Base-by-base conservation (phyloP, 345 rosid species). In the Melaleuca alternifolia region DNA sequence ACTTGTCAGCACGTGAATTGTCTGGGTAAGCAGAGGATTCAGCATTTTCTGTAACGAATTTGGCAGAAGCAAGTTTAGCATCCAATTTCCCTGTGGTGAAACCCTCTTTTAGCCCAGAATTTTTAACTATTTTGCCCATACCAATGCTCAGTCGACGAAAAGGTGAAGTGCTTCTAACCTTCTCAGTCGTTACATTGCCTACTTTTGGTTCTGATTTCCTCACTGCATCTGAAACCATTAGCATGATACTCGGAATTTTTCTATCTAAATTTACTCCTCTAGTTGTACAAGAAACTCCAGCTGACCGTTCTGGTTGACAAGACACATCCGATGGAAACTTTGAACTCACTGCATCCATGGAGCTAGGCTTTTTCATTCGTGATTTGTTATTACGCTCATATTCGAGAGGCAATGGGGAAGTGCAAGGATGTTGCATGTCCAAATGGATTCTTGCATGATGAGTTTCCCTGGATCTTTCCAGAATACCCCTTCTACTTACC, bases 121-220 rank as follows among this genome's bases (percentile, higher is more conserved):
- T 92, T 92, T 92, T 95, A 85, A 93, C 90, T 46, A 90, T 89
- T 91, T 92, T 94, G 86, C 93, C 90, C 87, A 88, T 87, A 87
- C 93, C 87, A 52, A 92, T 92, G 92, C 95, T 91, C 85, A 93
- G 90, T 50, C 96, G 91, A 86, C 92, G 95, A 86, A 96, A 94
- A 83, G 99, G 98, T 15, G 98, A 94, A 52, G 93, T 89, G 91
- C 96, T 94, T 90, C 96, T 93, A 84, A 79, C 89, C 87, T 92
- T 96, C 86, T 95, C 97, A 76, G 91, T 51, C 86, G 87, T 87
- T 82, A 48, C 90, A 86, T 90, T 92, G 84, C 85, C 87, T 11
- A 53, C 85, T 84, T 92, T 91, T 62, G 81, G 84, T 56, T 90
- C 92, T 53, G 85, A 89, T 88, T 85, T 91, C 91, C 84, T 89